Conservation (phyloP, 345 rosid genomes). For the Aurinia saxatilis region DNA sequence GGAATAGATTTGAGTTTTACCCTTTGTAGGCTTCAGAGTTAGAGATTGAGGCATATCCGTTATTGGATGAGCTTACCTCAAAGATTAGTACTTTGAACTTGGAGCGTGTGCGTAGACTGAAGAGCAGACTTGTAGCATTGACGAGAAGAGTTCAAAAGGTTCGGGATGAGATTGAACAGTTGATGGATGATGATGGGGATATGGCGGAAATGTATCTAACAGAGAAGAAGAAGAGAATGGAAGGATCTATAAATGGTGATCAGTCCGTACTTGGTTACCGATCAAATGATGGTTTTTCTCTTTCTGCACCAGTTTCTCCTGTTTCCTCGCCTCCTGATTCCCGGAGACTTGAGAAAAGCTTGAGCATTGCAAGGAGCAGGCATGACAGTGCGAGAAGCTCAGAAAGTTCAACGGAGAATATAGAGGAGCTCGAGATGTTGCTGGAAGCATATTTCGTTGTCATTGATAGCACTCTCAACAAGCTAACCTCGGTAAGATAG, state of each 20-base stretch:
- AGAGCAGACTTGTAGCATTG: conserved; percentile 94
- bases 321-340: conserved; percentile 71
- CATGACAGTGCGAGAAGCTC: conserved; percentile 89
- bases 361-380: conserved; percentile 85
- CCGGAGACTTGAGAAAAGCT: conserved; percentile 84
- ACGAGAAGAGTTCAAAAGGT: conserved; percentile 98
- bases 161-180: conserved; percentile 98
- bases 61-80: conserved; percentile 92
- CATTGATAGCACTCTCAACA: conserved; percentile 92
- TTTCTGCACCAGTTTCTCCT: conserved; percentile 95
- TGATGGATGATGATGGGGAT: conserved; percentile 99
- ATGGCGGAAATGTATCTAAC: conserved; percentile 99
- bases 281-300: conserved; percentile 65
- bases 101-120: conserved; percentile 92
- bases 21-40: conserved; percentile 80
- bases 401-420: conserved; percentile 62
- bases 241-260: conserved; percentile 65
- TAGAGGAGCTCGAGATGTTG: conserved; percentile 96
- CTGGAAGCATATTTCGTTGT: conserved; percentile 97
- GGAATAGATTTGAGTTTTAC: background rate
- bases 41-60: conserved; percentile 97
- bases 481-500: conserved; percentile 77
- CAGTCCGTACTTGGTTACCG: conserved; percentile 64
- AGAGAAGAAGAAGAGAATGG: conserved; percentile 92
- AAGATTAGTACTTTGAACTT: conserved; percentile 94